These are phyloP conservation scores for Neofusicoccum sp. DNA, from an alignment of 2,329 filamentous ascomycete species.

Conservation along the genomic window DNA sequence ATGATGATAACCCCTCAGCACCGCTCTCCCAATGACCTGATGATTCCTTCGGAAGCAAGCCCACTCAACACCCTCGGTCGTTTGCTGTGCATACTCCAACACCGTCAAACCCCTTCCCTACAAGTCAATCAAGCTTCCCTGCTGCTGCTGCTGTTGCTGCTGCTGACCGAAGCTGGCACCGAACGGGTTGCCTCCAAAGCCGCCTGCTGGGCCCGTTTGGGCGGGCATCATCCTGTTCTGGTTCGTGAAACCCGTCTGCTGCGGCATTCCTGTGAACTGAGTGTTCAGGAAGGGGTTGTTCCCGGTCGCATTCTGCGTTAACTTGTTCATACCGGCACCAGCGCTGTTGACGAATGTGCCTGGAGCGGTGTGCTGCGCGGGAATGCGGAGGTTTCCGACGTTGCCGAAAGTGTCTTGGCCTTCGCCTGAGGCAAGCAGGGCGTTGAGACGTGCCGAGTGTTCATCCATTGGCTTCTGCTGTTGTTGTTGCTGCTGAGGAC, in stretches of 20 bases:
- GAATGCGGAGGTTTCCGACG: slow-evolving; percentile 91
- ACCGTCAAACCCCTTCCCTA: slow-evolving; percentile 26
- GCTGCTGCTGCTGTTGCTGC: slow-evolving; percentile 44
- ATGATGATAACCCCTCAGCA: not conserved
- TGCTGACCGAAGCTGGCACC: slow-evolving; percentile 42
- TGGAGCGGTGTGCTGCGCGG: slow-evolving; percentile 92
- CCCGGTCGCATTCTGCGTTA: slow-evolving; percentile 67
- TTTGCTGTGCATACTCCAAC: slow-evolving; percentile 7
- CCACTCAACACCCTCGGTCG: not conserved
- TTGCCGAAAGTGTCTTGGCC: slow-evolving; percentile 98
- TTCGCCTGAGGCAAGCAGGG: slow-evolving; percentile 80
- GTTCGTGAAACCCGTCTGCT: slow-evolving; percentile 37
- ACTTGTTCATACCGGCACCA: slow-evolving; percentile 70
- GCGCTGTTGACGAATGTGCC: slow-evolving; percentile 97
- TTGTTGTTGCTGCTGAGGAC: slow-evolving; percentile 45
- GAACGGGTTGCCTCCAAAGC: slow-evolving; percentile 56
- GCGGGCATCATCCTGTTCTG: slow-evolving; percentile 45
- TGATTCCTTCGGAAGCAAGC: not conserved
- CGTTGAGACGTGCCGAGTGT: slow-evolving; percentile 73
- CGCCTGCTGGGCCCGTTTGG: slow-evolving; percentile 51
- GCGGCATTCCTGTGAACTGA: slow-evolving; percentile 71
- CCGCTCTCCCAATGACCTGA: not conserved
- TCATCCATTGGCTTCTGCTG: slow-evolving; percentile 51
- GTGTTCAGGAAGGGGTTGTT: slow-evolving; percentile 87
- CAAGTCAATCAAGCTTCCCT: slow-evolving; percentile 63